Evolutionary conservation across 2,329 filamentous ascomycete species (phyloP).

Genomic region (Coleophoma eucalyptorum): DNA sequence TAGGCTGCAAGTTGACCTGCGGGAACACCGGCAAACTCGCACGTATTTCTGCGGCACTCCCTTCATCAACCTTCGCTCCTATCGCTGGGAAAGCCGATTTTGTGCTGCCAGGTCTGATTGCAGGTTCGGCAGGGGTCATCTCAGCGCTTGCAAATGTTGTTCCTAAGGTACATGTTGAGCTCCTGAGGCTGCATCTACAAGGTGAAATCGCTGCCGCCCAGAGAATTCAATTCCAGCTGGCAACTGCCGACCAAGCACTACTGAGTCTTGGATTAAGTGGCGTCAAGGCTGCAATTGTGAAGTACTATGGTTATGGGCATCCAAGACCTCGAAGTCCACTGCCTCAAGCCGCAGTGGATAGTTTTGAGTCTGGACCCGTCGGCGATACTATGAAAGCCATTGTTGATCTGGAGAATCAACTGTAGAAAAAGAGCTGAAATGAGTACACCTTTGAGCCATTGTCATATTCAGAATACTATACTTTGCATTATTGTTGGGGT

Average conservation of each 20-base stretch:
- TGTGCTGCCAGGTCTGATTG: background rate
- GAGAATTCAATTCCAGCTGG: background rate
- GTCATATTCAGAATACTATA: no score
- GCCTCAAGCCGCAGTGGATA: no score
- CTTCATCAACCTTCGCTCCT: background rate
- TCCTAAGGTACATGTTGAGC: background rate
- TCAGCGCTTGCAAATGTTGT: background rate
- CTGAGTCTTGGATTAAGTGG: background rate
- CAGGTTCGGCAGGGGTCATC: background rate
- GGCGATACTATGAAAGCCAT: no score
- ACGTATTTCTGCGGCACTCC: background rate
- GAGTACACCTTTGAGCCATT: no score
- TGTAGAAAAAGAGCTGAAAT: no score
- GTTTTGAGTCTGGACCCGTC: no score
- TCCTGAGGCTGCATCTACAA: background rate
- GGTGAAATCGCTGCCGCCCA: background rate
- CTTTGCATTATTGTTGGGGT: no score
- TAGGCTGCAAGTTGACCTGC: constrained; percentile 32
- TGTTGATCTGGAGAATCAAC: no score
- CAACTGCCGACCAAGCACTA: background rate
- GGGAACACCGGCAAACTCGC: constrained; percentile 20
- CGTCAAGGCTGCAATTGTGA: background rate
- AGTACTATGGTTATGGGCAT: background rate
- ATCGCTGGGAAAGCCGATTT: background rate
- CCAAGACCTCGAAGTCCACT: background rate